Evolutionary conservation across 495 filamentous ascomycete species (phyloP).

Genomic region (Aspergillus mulundensis): DNA sequence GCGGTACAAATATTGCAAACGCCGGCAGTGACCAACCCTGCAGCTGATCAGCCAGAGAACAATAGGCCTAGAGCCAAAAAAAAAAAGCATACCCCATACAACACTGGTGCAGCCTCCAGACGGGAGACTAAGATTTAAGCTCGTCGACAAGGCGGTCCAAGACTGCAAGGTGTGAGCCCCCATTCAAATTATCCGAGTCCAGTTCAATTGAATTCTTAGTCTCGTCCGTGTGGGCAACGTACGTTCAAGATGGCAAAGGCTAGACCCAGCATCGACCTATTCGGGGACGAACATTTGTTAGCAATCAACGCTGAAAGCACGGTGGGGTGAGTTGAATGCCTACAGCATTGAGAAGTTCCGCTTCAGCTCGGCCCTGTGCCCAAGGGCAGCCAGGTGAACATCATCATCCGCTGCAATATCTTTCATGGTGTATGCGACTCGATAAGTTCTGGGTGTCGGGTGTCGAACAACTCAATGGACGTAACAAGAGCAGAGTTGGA

Average conservation of each 20-base stretch:
- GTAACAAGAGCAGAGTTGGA: neutral
- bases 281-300: constrained; percentile 2
- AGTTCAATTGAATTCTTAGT: neutral
- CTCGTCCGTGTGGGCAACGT: constrained; percentile 14
- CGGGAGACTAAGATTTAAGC: constrained; percentile 45
- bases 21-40: constrained; percentile 63
- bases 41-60: neutral
- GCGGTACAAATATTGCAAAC: constrained; percentile 70
- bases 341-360: constrained; percentile 51
- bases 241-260: constrained; percentile 53
- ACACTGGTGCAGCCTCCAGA: constrained; percentile 46
- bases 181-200: neutral
- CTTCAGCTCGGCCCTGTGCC: constrained; percentile 61
- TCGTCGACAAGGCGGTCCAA: constrained; percentile 50
- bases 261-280: constrained; percentile 49
- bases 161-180: constrained; percentile 28
- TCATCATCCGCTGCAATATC: constrained; percentile 36
- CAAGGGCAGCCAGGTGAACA: constrained; percentile 57
- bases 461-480: no score
- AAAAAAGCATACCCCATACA: constrained; percentile 52
- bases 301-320: neutral
- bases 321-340: constrained; percentile 7
- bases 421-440: constrained; percentile 18
- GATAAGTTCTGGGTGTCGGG: neutral
- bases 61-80: no score